Percentiles rank a stretch among this genome's conserved stretches.
Evolutionary conservation across 2,329 filamentous ascomycete species (phyloP).

Genomic region (Nemania serpens): DNA sequence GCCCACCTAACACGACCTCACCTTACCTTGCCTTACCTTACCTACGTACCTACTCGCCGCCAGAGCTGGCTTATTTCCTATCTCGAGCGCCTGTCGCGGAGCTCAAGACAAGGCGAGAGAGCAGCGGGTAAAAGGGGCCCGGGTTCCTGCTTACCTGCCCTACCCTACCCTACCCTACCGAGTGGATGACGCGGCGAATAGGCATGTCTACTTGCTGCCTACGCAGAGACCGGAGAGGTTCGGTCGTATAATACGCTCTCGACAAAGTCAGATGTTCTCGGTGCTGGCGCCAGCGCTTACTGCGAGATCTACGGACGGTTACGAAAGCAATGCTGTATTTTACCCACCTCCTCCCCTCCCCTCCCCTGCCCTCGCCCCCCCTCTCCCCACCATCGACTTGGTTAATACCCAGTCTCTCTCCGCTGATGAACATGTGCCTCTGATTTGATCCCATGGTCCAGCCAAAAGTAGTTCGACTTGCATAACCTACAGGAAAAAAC

Average conservation of each 20-base stretch:
- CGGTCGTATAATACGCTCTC: neutral
- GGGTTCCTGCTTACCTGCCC: no score
- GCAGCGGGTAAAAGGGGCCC: neutral
- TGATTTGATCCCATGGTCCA: constrained; percentile 5
- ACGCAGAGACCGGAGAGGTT: neutral
- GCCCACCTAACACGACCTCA: neutral
- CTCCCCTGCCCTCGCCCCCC: no score
- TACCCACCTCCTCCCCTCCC: no score
- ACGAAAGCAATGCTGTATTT: no score
- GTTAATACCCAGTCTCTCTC: no score
- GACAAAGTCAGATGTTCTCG: neutral
- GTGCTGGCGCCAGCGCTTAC: constrained; percentile 18
- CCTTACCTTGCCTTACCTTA: neutral
- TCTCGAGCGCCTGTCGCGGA: neutral
- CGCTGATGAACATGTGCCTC: no score
- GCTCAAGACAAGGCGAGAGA: neutral
- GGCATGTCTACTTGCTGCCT: neutral
- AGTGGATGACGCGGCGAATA: no score
- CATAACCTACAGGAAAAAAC: no score
- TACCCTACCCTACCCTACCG: no score
- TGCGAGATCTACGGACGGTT: neutral
- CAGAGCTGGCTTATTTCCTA: neutral
- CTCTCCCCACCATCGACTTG: no score
- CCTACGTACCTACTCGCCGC: neutral
- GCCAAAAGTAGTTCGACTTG: no score